Base-by-base conservation (phyloP, 2,329 filamentous ascomycete species). In the Elsinoe fawcettii region DNA sequence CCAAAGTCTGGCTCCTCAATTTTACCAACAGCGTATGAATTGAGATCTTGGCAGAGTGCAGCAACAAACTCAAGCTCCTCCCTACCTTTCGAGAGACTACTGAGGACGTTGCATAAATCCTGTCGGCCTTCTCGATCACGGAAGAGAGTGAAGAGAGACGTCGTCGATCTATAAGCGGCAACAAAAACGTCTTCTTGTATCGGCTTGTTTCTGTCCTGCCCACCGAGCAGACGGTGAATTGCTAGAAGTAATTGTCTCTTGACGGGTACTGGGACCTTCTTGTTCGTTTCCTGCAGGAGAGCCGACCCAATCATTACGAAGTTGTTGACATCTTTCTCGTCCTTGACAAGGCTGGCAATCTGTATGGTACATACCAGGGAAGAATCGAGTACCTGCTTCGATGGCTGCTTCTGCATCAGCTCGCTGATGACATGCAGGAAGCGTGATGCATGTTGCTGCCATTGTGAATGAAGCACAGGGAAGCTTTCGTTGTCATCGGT, bases 1-100 rank as follows among this genome's bases (percentile, higher is more conserved):
- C 95, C 88, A 67, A 95, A 96, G 71, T 97, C 88, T 1, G 90
- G 86, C 66, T 95, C 88, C 64, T 93, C 89, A 18, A 99, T 77
- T 44, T 84, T 84, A 23, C 79, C 81, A 47, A 77, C 75, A 1
- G 83, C 84, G 65, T 87, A 90, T 0, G 93, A 85, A 66, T 99
- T 97, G 56, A 99, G 77, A 60, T 88, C 85, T 25, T 80, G 74
- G 65, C 90, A 96, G 2, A 96, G 75, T 5, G 74, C 73, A 1
- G 90, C 86, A 58, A 90, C 78, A 55, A 83, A 78, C 22, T 74
- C 67, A 0, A 91, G 74, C 0, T 80, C 77, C 3, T 78, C 63
- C 59, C 89, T 83, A 46, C 82, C 81, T 6, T 78, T 73, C 1
- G 88, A 83, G 60, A 96, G 84, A 16, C 86, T 85, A 12, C 78